Conservation (phyloP, 441 rosid genomes). For the Gossypium laxum region DNA sequence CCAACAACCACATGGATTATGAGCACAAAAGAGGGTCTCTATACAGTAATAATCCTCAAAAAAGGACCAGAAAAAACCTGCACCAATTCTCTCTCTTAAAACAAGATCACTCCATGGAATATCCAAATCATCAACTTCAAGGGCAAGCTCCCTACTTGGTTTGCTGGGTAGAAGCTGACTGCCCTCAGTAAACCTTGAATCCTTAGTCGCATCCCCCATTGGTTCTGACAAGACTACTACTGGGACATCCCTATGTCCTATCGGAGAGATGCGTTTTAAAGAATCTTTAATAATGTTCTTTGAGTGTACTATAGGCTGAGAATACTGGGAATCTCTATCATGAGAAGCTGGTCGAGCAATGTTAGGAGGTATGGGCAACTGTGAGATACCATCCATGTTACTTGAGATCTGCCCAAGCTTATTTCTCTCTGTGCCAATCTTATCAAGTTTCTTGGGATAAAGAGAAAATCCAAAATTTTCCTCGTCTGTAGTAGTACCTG, state of each 20-base stretch:
- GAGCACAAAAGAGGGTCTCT: constrained; percentile 8
- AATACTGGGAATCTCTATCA: constrained; percentile 32
- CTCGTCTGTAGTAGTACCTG: constrained; percentile 34
- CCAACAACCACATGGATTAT: constrained; percentile 14
- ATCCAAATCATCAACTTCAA: constrained; percentile 76
- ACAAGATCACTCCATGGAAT: constrained; percentile 89
- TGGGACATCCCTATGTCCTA: constrained; percentile 29
- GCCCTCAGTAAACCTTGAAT: constrained; percentile 30
- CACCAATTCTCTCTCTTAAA: constrained; percentile 86
- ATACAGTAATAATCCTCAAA: constrained; percentile 3
- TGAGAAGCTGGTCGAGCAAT: constrained; percentile 27
- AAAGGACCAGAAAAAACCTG: constrained; percentile 44
- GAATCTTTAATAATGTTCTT: constrained; percentile 36
- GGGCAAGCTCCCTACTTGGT: constrained; percentile 42
- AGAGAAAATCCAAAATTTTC: constrained; percentile 45
- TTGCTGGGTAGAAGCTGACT: constrained; percentile 33
- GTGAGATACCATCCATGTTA: constrained; percentile 33
- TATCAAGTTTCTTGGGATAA: constrained; percentile 40
- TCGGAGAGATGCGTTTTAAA: constrained; percentile 27
- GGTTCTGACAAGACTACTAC: constrained; percentile 24
- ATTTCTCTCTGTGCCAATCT: constrained; percentile 35
- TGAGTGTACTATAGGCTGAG: constrained; percentile 33
- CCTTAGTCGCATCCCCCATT: constrained; percentile 25
- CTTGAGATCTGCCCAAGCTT: constrained; percentile 32
- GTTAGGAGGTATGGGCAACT: constrained; percentile 27